These are phyloP conservation scores for Cyberlindnera misumaiensis DNA, from an alignment of 805 yeast species.

Conservation along the genomic window DNA sequence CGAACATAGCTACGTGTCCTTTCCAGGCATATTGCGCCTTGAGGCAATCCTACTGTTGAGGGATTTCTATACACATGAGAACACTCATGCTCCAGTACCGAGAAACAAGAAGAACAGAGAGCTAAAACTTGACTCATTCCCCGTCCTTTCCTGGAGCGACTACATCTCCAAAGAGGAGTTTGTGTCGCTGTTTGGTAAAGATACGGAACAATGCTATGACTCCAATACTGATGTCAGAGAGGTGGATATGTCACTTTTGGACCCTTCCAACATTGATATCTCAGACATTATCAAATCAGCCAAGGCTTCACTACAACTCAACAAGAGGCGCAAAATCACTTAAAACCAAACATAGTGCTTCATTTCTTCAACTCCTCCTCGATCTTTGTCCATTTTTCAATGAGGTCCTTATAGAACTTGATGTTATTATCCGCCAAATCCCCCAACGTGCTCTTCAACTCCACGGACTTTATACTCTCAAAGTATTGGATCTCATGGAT, in stretches of 20 bases:
- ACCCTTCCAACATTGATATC: constrained; percentile 14
- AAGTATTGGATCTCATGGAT: constrained; percentile 56
- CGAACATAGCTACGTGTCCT: constrained; percentile 38
- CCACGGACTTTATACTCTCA: constrained; percentile 73
- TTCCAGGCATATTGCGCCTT: constrained; percentile 72
- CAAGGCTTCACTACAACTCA: constrained; percentile 5
- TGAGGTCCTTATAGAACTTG: constrained; percentile 59
- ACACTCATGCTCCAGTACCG: constrained; percentile 79
- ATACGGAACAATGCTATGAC: constrained; percentile 6
- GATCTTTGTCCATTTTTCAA: constrained; percentile 63
- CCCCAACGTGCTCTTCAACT: constrained; percentile 63
- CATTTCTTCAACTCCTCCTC: constrained; percentile 29
- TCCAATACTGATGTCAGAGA: constrained; percentile 14
- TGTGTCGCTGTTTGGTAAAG: constrained; percentile 31
- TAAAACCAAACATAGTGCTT: neutral
- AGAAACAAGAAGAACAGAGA: constrained; percentile 64
- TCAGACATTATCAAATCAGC: constrained; percentile 15
- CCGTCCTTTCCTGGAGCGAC: constrained; percentile 47
- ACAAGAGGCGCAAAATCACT: too few species aligned
- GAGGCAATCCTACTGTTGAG: constrained; percentile 82
- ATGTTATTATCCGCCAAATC: constrained; percentile 74
- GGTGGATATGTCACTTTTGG: constrained; percentile 12
- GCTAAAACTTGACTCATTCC: constrained; percentile 50
- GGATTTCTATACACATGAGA: constrained; percentile 79
- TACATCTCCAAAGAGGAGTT: constrained; percentile 51